phyloP scores from a whole-genome alignment of 352 stramenopile species.

The Thalassiosira ordinaria region DNA sequence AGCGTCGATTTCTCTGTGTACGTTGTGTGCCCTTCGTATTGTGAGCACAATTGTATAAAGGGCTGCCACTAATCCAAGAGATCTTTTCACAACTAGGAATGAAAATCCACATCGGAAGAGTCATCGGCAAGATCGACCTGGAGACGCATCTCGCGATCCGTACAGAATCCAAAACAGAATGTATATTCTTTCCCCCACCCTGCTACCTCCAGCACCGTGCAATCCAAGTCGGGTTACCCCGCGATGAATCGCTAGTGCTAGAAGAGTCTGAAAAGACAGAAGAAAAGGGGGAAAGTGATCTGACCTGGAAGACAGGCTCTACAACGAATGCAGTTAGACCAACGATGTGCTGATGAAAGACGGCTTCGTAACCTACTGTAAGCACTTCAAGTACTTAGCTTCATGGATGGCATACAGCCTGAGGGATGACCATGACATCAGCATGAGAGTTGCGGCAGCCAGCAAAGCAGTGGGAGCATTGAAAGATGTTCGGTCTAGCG shows the following conservation, averaged over 20 bases:
- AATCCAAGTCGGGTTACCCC: not conserved
- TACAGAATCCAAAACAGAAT: conserved; percentile 44
- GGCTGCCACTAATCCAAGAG: conserved; percentile 13
- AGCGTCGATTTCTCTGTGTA: conserved; percentile 5
- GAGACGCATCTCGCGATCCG: not conserved
- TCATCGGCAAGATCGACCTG: not conserved
- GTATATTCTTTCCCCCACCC: conserved; percentile 17
- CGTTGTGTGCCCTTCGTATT: conserved; percentile 8
- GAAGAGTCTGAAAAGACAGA: not conserved
- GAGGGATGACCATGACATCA: conserved; percentile 32
- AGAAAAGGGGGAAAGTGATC: not conserved
- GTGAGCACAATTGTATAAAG: conserved; percentile 2
- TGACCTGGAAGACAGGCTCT: not conserved
- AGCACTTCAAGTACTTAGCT: conserved; percentile 28
- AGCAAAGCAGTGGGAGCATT: conserved; percentile 26
- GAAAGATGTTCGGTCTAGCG: conserved; percentile 13
- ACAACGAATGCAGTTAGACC: not conserved
- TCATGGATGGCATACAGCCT: conserved; percentile 29
- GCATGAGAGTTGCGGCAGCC: conserved; percentile 9
- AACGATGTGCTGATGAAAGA: not conserved
- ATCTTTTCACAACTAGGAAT: conserved; percentile 16
- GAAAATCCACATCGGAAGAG: conserved; percentile 38
- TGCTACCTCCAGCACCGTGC: not conserved
- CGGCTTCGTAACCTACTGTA: conserved; percentile 18
- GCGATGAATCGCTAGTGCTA: not conserved